A percentile compares a stretch with the other conserved stretches of the same genome.
Evolutionary conservation across 2,329 filamentous ascomycete genomes (phyloP).

Genomic region (Pseudonectria buxi): DNA sequence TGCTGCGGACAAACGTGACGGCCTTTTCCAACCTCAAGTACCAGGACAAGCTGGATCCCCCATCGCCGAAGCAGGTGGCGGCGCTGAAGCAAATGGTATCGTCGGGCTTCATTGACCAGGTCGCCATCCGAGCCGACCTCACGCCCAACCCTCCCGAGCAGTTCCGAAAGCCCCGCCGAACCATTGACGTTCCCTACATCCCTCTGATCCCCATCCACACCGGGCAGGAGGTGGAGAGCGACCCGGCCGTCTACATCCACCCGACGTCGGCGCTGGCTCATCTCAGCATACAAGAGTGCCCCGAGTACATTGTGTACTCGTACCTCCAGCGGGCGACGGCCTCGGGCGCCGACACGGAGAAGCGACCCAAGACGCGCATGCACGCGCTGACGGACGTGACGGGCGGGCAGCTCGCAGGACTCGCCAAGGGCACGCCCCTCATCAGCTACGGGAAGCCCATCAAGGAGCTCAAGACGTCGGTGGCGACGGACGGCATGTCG

Average conservation of each 20-base stretch:
- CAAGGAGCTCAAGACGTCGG: constrained; percentile 60
- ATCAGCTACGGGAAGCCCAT: constrained; percentile 84
- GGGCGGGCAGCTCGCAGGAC: constrained; percentile 64
- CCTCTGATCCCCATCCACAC: constrained; percentile 66
- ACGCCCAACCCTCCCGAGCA: constrained; percentile 64
- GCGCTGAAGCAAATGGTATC: constrained; percentile 87
- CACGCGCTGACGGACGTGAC: constrained; percentile 77
- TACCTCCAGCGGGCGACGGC: constrained; percentile 67
- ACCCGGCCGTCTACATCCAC: constrained; percentile 77
- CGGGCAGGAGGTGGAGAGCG: constrained; percentile 35
- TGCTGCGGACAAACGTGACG: constrained; percentile 69
- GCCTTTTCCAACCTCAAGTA: constrained; percentile 52
- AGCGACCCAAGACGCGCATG: constrained; percentile 72
- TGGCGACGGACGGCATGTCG: constrained; percentile 29
- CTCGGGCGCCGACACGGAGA: constrained; percentile 43
- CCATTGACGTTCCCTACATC: constrained; percentile 87
- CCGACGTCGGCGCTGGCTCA: constrained; percentile 75
- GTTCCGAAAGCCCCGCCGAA: constrained; percentile 66
- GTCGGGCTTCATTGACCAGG: constrained; percentile 87
- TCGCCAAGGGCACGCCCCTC: constrained; percentile 80
- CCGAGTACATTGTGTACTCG: constrained; percentile 80
- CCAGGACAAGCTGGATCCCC: constrained; percentile 50
- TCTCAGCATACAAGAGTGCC: constrained; percentile 64
- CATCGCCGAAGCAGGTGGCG: constrained; percentile 62
- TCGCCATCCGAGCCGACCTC: constrained; percentile 88